A percentile compares a stretch with the other conserved stretches of the same genome.
Conservation (phyloP, 2,329 filamentous ascomycete species). For the Aureobasidium pullulans region DNA sequence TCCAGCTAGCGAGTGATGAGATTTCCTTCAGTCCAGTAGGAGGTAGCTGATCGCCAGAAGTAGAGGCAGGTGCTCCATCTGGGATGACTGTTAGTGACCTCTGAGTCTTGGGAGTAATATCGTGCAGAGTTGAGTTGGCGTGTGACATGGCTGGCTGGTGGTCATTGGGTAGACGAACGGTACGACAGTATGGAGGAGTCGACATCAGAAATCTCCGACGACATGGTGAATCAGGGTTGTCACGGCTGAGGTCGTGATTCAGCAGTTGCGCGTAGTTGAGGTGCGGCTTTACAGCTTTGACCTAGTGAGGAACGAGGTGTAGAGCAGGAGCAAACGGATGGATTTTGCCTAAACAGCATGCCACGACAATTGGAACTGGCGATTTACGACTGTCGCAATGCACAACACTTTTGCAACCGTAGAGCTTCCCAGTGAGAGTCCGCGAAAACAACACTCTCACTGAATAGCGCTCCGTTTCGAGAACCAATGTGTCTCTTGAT, state of each 20-base stretch:
- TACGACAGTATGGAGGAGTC: not conserved
- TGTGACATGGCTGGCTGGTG: not conserved
- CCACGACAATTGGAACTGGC: not conserved
- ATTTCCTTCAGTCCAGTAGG: conserved; percentile 64
- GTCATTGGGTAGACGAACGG: not conserved
- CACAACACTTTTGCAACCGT: not conserved
- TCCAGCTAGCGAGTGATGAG: conserved; percentile 75
- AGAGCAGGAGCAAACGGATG: not conserved
- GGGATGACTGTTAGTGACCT: not conserved
- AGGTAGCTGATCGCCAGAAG: conserved; percentile 18
- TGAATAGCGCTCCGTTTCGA: no score
- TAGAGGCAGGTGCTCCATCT: not conserved
- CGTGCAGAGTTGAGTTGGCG: not conserved
- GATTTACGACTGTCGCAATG: not conserved
- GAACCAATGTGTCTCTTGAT: not conserved
- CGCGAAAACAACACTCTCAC: not conserved
- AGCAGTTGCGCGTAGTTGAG: not conserved
- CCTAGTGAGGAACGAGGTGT: not conserved
- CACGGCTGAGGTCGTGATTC: not conserved
- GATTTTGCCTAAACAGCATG: no score
- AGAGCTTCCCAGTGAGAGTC: not conserved
- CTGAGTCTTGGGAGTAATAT: not conserved
- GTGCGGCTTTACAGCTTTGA: not conserved
- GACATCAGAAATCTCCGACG: not conserved
- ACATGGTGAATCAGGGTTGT: not conserved